These are phyloP conservation scores for Henckelia pumila DNA, from an alignment of 257 asterid species.

Conservation along the genomic window DNA sequence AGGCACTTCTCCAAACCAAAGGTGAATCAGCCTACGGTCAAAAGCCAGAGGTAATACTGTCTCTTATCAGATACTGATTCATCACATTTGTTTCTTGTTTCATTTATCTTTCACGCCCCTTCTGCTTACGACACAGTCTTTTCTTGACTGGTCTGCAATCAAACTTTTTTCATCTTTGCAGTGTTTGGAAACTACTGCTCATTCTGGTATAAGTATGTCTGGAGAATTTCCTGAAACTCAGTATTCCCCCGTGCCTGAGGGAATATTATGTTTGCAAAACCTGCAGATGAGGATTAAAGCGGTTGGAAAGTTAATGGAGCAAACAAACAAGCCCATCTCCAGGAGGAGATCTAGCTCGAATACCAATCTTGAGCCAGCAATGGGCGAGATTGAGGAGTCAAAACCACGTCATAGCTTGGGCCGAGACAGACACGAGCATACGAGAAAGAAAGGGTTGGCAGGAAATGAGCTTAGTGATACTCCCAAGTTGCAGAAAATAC, in stretches of 20 bases:
- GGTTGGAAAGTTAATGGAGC: slow-evolving; percentile 56
- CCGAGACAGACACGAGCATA: slow-evolving; percentile 31
- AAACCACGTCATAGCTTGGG: slow-evolving; percentile 44
- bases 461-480: slow-evolving; percentile 31
- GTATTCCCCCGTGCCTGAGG: slow-evolving; percentile 29
- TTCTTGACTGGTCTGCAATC: not conserved
- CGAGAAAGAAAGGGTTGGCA: slow-evolving; percentile 33
- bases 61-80: slow-evolving; percentile 9
- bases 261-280: slow-evolving; percentile 50
- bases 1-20: slow-evolving; percentile 51
- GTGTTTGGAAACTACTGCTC: slow-evolving; percentile 35
- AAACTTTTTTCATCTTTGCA: slow-evolving; percentile 27
- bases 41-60: slow-evolving; percentile 57
- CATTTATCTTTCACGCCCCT: not conserved
- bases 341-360: slow-evolving; percentile 31
- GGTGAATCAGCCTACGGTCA: slow-evolving; percentile 30
- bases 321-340: slow-evolving; percentile 35
- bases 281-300: slow-evolving; percentile 56
- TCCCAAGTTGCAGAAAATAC: slow-evolving; percentile 44
- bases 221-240: slow-evolving; percentile 37
- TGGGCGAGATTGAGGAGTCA: slow-evolving; percentile 41
- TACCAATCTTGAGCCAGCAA: slow-evolving; percentile 30
- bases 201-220: slow-evolving; percentile 23
- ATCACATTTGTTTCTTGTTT: not conserved
- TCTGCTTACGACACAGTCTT: not conserved